Base-by-base conservation (phyloP, 768 basidiomycete genomes). In the Tulasnella sp. region DNA sequence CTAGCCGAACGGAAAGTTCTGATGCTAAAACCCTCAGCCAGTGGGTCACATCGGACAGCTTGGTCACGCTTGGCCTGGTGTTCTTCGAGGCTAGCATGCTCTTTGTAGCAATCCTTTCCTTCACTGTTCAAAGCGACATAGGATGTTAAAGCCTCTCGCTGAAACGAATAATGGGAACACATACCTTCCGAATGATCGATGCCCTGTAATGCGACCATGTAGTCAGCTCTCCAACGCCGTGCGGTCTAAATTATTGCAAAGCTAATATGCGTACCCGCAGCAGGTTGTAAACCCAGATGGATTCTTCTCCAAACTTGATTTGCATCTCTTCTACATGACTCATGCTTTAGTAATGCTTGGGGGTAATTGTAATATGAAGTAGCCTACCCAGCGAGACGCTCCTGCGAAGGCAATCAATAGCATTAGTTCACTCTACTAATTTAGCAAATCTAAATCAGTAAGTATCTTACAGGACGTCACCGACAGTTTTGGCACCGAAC, bases 61-160 rank as follows among this genome's bases (percentile, higher is more conserved):
- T 84, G 4, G 77, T 85, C 22, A 97, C 81, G 0, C 87, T 80
- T 31, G 82, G 80, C 0, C 85, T 82, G 22, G 97, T 78, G 66
- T 97, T 98, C 70, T 99, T 99, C n/a, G 91, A 85, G 0, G 92
- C 90, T 54, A 92, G 73, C 94, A 98, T 98, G 65, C 88, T 91
- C 73, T 96, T 97, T 29, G 86, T 72, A 0, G 76, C 73, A 15
- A 83, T 76, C 69, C 90, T 90, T 67, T 90, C 88, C 66, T 89
- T 92, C 34, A 97, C 93, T 94, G 67, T 12, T 19, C 5, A 41
- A 43, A 12, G 8, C 60, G 38, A 22, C 42, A 27, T 54, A 22
- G 25, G 19, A 10, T 44, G 29, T 50, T 25, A 50, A 31, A 25
- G 3, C 25, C 5, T 7, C 15, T 15, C 48, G 7, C 1, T 30